Evolutionary conservation across 2,329 filamentous ascomycete species (phyloP).

Genomic region (Apiospora saccharicola): DNA sequence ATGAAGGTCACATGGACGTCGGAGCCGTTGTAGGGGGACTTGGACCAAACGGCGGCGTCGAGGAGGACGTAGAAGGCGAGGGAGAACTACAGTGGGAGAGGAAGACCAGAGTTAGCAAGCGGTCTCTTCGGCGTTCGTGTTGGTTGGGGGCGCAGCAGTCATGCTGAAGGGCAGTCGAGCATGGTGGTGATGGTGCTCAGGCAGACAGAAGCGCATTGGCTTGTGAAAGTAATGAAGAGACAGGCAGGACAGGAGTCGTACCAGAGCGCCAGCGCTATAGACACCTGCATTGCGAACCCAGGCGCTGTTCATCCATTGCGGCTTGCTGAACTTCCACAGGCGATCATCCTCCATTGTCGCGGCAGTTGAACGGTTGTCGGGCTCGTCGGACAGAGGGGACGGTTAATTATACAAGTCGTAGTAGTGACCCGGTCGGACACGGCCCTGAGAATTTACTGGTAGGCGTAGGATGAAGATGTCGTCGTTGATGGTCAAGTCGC

Average conservation of each 20-base stretch:
- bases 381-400: neutral
- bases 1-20: slow-evolving; percentile 70
- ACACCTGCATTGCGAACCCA: slow-evolving; percentile 70
- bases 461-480: neutral
- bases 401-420: neutral
- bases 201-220: neutral
- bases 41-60: slow-evolving; percentile 72
- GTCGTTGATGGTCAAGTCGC: slow-evolving; percentile 10
- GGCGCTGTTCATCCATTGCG: slow-evolving; percentile 71
- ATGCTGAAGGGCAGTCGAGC: neutral
- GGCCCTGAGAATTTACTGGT: neutral
- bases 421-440: neutral
- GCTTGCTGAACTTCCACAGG: slow-evolving; percentile 72
- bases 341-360: slow-evolving; percentile 67
- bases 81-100: slow-evolving; percentile 60
- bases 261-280: slow-evolving; percentile 68
- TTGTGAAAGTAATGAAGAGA: neutral
- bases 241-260: slow-evolving; percentile 45
- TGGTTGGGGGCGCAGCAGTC: neutral
- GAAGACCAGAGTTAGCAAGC: neutral
- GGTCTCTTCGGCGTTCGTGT: slow-evolving; percentile 26
- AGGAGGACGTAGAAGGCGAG: slow-evolving; percentile 74
- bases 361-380: slow-evolving; percentile 11
- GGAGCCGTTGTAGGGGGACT: slow-evolving; percentile 65
- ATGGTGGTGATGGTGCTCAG: neutral